Percentiles rank a stretch among this genome's conserved stretches.
Evolutionary conservation across 2,329 filamentous ascomycete species (phyloP).

Genomic region (Ceratocystis huliohia): DNA sequence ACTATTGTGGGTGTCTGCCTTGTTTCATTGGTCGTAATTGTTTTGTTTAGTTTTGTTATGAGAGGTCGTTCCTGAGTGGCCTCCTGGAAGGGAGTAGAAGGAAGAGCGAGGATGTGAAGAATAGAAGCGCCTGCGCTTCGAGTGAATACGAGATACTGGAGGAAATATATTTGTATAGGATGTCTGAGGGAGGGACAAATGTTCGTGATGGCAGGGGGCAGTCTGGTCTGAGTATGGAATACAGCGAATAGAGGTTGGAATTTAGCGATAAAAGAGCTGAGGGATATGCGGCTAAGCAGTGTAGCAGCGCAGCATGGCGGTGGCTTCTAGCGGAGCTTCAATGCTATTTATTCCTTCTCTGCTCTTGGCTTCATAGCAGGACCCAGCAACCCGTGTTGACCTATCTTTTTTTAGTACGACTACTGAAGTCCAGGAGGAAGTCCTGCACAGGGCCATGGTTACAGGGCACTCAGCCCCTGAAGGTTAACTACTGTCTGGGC

Average conservation of each 20-base stretch:
- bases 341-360: background rate
- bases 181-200: background rate
- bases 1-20: too few relatives aligned
- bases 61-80: background rate
- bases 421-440: background rate
- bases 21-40: background rate
- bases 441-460: background rate
- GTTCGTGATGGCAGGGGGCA: background rate
- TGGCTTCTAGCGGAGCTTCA: background rate
- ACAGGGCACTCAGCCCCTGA: slow-evolving; percentile 2
- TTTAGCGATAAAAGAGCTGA: background rate
- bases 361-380: background rate
- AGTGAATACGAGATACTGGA: background rate
- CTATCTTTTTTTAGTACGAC: slow-evolving; percentile 2
- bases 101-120: background rate
- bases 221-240: background rate
- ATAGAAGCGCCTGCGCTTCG: background rate
- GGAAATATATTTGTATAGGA: background rate
- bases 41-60: background rate
- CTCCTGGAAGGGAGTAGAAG: background rate
- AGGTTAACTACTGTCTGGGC: background rate
- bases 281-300: background rate
- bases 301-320: background rate
- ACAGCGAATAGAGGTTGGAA: background rate
- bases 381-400: background rate